Conservation (phyloP, 2,329 filamentous ascomycete species). For the Apiospora kogelbergensis region DNA sequence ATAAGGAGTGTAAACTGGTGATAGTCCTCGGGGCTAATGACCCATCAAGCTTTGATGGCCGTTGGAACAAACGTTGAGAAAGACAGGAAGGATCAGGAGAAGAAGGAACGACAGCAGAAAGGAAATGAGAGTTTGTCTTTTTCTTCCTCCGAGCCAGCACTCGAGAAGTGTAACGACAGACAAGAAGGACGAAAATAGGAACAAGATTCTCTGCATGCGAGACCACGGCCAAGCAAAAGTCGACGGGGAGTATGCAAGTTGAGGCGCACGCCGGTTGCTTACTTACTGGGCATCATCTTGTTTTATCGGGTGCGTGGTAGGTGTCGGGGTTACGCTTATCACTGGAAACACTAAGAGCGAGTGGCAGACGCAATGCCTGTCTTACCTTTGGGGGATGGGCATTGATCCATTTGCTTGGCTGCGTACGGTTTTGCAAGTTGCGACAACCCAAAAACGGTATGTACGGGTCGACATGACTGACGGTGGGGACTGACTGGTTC, state of each 20-base stretch:
- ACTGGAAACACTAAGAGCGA: background rate
- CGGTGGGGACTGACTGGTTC: background rate
- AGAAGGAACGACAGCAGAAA: background rate
- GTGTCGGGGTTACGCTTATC: background rate
- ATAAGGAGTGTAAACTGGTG: background rate
- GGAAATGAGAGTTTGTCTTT: background rate
- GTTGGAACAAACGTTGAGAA: background rate
- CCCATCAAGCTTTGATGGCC: background rate
- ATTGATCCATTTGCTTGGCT: background rate
- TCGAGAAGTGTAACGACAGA: background rate
- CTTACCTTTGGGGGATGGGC: background rate
- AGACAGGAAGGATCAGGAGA: background rate
- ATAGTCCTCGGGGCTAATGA: background rate
- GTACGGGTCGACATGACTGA: background rate
- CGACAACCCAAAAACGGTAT: background rate
- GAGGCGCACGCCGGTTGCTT: too few relatives aligned
- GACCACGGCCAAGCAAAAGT: too few relatives aligned
- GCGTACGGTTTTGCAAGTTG: conserved; percentile 1
- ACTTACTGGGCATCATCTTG: background rate
- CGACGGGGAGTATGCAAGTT: too few relatives aligned
- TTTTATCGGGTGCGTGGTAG: background rate
- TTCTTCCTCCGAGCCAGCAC: background rate
- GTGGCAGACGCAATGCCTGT: background rate
- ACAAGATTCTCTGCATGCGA: background rate
- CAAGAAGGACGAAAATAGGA: background rate